phyloP scores from a whole-genome alignment of 176 grass and related monocot species.

The Guadua angustifolia region DNA sequence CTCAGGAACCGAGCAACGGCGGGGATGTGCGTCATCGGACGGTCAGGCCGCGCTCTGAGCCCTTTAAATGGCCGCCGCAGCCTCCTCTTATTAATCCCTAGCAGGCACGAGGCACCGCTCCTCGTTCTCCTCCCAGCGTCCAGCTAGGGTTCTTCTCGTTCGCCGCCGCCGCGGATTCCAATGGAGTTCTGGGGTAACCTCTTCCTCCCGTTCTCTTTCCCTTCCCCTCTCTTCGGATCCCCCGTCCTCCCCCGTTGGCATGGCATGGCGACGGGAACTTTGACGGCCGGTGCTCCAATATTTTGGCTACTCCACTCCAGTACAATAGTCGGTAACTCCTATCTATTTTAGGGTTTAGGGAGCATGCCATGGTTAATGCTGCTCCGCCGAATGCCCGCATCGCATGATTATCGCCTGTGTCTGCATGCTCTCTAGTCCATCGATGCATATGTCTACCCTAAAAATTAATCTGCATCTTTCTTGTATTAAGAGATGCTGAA shows the following conservation, averaged over 20 bases:
- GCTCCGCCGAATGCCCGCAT: neutral
- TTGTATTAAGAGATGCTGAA: neutral
- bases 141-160: neutral
- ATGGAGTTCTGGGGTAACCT: conserved; percentile 56
- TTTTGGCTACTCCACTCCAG: neutral
- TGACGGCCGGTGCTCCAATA: neutral
- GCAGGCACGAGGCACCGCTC: neutral
- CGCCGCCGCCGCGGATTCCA: conserved; percentile 14
- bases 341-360: neutral
- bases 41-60: no score
- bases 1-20: no score
- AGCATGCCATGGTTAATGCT: neutral
- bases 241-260: no score
- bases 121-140: neutral
- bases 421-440: neutral
- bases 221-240: neutral
- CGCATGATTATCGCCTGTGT: neutral
- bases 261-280: neutral
- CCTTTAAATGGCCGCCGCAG: no score
- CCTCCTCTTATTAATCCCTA: neutral
- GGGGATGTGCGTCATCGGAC: no score
- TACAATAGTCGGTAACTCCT: neutral
- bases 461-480: neutral
- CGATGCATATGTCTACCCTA: neutral
- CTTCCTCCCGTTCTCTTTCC: neutral